phyloP scores from a whole-genome alignment of 2,329 filamentous ascomycete species.

The Pseudogymnoascus sp. region DNA sequence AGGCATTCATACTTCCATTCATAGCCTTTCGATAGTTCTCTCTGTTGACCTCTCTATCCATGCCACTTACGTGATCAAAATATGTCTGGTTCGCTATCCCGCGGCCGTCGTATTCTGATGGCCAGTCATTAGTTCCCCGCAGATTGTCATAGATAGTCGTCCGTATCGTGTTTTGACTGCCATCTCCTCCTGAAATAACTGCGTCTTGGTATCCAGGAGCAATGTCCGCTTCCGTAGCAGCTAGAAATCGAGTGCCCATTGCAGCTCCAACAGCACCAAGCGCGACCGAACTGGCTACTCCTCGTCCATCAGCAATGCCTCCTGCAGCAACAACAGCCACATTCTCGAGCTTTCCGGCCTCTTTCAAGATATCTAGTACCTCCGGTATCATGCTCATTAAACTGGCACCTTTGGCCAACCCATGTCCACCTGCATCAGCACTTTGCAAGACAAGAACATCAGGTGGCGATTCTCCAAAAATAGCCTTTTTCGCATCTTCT shows the following conservation, averaged over 20 bases:
- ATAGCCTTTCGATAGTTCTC: slow-evolving; percentile 34
- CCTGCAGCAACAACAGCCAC: slow-evolving; percentile 12
- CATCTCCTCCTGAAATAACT: slow-evolving; percentile 37
- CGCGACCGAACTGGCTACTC: slow-evolving; percentile 25
- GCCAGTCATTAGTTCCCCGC: slow-evolving; percentile 49
- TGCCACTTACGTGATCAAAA: slow-evolving; percentile 30
- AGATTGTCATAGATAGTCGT: slow-evolving; percentile 42
- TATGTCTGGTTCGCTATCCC: slow-evolving; percentile 44
- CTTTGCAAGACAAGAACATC: slow-evolving; percentile 25
- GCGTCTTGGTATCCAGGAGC: slow-evolving; percentile 37
- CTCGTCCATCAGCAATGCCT: slow-evolving; percentile 28
- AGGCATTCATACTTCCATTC: slow-evolving; percentile 39
- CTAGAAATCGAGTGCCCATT: slow-evolving; percentile 42
- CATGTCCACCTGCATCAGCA: slow-evolving; percentile 24
- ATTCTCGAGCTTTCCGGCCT: neutral
- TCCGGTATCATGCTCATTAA: slow-evolving; percentile 11
- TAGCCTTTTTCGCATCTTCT: slow-evolving; percentile 14
- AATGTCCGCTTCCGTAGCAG: slow-evolving; percentile 36
- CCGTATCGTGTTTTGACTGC: slow-evolving; percentile 38
- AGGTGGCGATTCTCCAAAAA: slow-evolving; percentile 9
- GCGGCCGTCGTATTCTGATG: slow-evolving; percentile 44
- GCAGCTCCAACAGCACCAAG: slow-evolving; percentile 33
- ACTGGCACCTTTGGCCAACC: slow-evolving; percentile 2
- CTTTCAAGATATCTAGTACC: slow-evolving; percentile 4
- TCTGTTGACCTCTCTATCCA: slow-evolving; percentile 23